Base-by-base conservation (phyloP, 2,329 filamentous ascomycete genomes). In the Aspergillus luchuensis region DNA sequence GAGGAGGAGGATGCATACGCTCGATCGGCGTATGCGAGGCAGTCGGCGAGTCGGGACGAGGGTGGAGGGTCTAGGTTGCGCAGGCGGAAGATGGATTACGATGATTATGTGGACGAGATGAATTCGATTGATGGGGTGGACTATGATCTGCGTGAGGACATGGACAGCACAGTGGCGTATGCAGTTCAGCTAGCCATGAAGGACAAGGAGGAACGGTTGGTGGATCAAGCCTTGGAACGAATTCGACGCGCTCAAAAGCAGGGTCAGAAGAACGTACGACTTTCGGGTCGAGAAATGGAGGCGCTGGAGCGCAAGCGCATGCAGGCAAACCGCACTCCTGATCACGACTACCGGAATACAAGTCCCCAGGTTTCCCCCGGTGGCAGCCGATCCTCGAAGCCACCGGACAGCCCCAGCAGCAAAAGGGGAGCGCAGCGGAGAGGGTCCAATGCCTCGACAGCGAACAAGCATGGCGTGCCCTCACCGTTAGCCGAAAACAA, bases 251-350 rank as follows among this genome's bases (percentile, higher is more conserved):
- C 93, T 15, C 88, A 91, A 73, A 86, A 86, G 64, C 87, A 87
- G 70, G 92, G 92, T 64, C 89, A 89, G 75, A 82, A 84, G 48
- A 91, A 96, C 59, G 91, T 97, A 58, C 90, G 89, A 73, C 84
- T 98, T 64, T 92, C 85, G 67, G 85, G 88, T 70, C 87, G 90
- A 57, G 93, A 97, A 75, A 81, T 97, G 68, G 89, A 89, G 63
- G 92, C 92, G 50, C 82, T 96, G 67, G 89, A 94, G 72, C 85
- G 87, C 63, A 85, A 87, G 73, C 85, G 88, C 60, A 79, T 87
- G 68, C 80, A 84, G 66, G 80, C 80, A 36, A 78, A 79, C 58
- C 66, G 59, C 51, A 57, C 57, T 58, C 67, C 63, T 61, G 70
- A 66, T 60, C 59, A 55, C 38, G 64, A 56, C 39, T 41, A 60